These are phyloP conservation scores for Cercophora newfieldiana DNA, from an alignment of 495 filamentous ascomycete species.

Conservation along the genomic window DNA sequence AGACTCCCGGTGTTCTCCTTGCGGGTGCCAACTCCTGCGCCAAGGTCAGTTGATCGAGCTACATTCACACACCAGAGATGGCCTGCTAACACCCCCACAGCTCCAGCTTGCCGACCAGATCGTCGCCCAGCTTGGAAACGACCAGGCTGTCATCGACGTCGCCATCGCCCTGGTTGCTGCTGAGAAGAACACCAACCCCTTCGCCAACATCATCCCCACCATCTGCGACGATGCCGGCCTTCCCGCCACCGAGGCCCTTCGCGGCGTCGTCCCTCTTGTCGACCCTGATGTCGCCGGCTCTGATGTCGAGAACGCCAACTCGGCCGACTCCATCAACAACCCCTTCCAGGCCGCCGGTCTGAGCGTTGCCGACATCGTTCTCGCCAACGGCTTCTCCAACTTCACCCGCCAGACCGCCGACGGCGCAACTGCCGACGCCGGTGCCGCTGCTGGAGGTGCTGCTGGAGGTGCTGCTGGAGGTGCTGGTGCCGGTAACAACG, in stretches of 20 bases:
- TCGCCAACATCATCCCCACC: constrained; percentile 51
- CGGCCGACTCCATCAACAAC: constrained; percentile 44
- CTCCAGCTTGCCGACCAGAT: constrained; percentile 60
- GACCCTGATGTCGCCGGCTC: constrained; percentile 57
- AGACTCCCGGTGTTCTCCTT: constrained; percentile 54
- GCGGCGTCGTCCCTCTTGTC: constrained; percentile 61
- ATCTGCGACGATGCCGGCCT: constrained; percentile 59
- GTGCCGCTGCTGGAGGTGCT: constrained; percentile 21
- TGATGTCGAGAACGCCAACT: constrained; percentile 55
- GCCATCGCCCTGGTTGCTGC: constrained; percentile 60
- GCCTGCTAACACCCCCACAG: constrained; percentile 31
- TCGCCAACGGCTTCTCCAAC: constrained; percentile 55
- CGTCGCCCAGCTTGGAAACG: constrained; percentile 53
- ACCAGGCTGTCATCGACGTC: constrained; percentile 53
- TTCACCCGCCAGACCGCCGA: constrained; percentile 49
- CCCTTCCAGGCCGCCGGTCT: constrained; percentile 55
- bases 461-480: constrained; percentile 11
- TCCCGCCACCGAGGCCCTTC: constrained; percentile 55
- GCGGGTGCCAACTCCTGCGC: constrained; percentile 58
- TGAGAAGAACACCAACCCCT: constrained; percentile 71
- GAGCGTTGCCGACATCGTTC: constrained; percentile 56
- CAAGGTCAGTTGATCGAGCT: constrained; percentile 39
- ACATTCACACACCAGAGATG: neutral
- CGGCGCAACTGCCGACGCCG: constrained; percentile 29
- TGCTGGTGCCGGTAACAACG: neutral